These are phyloP conservation scores for Pugionium cornutum DNA, from an alignment of 345 rosid species.

Conservation along the genomic window DNA sequence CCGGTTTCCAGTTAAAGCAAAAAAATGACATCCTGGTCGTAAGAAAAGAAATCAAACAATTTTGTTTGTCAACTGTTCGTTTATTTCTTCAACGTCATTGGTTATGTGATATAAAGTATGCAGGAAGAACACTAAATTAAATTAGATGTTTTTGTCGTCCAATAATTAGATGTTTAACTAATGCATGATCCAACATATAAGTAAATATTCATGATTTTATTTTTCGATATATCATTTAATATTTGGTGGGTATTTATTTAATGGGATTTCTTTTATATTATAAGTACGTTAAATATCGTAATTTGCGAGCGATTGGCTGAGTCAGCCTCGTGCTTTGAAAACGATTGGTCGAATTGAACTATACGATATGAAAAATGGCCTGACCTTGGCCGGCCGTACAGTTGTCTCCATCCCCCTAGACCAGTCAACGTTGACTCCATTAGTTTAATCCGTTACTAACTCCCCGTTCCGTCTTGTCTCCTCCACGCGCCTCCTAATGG, in stretches of 20 bases:
- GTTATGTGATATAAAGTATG: not conserved
- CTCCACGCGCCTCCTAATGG: conserved; percentile 28
- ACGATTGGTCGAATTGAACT: conserved; percentile 10
- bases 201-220: not conserved
- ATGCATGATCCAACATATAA: conserved; percentile 7
- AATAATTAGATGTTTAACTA: not conserved
- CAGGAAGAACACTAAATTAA: not conserved
- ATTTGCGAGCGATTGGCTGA: conserved; percentile 30
- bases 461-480: conserved; percentile 31
- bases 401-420: conserved; percentile 26
- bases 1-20: too few species aligned
- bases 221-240: too few species aligned
- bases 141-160: too few species aligned
- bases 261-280: not conserved
- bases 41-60: not conserved
- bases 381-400: conserved; percentile 41
- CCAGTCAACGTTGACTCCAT: conserved; percentile 33
- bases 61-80: conserved; percentile 22
- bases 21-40: too few species aligned
- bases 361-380: conserved; percentile 11
- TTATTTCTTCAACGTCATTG: conserved; percentile 10
- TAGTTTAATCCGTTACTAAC: conserved; percentile 34
- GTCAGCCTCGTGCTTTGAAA: conserved; percentile 28
- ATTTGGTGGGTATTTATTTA: not conserved
- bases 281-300: conserved; percentile 1